Evolutionary conservation across 2,329 filamentous ascomycete genomes (phyloP).

Genomic region (Acarospora socialis): DNA sequence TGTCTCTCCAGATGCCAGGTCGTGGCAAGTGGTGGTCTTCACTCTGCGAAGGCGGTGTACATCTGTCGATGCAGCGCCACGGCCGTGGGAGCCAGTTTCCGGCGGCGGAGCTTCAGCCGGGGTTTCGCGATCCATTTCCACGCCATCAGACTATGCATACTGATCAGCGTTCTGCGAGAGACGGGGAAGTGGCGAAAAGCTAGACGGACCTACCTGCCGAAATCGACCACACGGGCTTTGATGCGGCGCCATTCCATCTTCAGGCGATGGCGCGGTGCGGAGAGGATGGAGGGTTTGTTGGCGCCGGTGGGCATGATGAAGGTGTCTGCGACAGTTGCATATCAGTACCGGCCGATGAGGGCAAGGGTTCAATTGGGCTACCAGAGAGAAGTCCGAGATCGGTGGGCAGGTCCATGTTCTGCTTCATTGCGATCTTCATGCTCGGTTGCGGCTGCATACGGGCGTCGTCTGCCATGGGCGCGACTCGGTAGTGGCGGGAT

Average conservation of each 20-base stretch:
- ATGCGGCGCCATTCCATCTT: slow-evolving; percentile 18
- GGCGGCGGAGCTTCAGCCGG: slow-evolving; percentile 32
- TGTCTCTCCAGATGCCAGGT: no score
- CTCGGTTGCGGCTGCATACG: slow-evolving; percentile 1
- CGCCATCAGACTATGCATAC: slow-evolving; percentile 31
- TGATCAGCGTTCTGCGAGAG: slow-evolving; percentile 23
- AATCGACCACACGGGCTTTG: slow-evolving; percentile 11
- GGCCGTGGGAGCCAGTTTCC: slow-evolving; percentile 37
- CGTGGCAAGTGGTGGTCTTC: no score
- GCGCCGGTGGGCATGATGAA: slow-evolving; percentile 22
- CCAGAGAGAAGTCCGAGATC: slow-evolving; percentile 12
- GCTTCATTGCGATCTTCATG: slow-evolving; percentile 1
- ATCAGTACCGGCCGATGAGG: slow-evolving; percentile 6
- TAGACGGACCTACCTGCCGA: slow-evolving; percentile 15
- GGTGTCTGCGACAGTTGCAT: slow-evolving; percentile 19
- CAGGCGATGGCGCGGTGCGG: slow-evolving; percentile 13
- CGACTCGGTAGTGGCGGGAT: neutral
- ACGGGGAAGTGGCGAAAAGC: no score
- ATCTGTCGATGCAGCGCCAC: slow-evolving; percentile 46
- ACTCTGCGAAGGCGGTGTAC: slow-evolving; percentile 44
- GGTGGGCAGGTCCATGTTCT: slow-evolving; percentile 8
- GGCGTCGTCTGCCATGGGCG: neutral
- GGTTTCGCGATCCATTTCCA: slow-evolving; percentile 16
- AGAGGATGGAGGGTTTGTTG: slow-evolving; percentile 19
- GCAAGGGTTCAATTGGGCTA: no score